These are phyloP conservation scores for Talaromyces wortmannii DNA, from an alignment of 495 filamentous ascomycete genomes.

Conservation along the genomic window DNA sequence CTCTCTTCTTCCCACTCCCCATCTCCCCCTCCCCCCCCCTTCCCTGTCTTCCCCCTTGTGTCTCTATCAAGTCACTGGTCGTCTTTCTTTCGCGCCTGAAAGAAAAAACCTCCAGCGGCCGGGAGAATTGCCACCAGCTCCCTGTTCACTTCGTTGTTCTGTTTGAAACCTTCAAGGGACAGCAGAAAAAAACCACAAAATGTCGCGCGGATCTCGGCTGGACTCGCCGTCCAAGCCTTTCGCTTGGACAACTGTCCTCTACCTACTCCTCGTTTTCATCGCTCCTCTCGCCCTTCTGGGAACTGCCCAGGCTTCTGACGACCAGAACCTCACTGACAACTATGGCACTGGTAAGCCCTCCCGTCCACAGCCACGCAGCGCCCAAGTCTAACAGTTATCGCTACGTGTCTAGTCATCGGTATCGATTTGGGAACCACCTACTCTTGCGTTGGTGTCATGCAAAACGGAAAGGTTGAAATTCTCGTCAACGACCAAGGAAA, in stretches of 20 bases:
- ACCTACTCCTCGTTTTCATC: conserved; percentile 77
- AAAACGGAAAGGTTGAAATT: conserved; percentile 96
- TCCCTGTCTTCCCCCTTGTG: conserved; percentile 1
- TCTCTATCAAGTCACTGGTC: background rate
- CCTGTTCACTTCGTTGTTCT: conserved; percentile 4
- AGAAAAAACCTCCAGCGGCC: background rate
- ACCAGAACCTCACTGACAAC: conserved; percentile 54
- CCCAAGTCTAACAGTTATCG: conserved; percentile 4
- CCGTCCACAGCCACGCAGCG: background rate
- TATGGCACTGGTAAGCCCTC: conserved; percentile 60
- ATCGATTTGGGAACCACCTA: conserved; percentile 99
- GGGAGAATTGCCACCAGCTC: background rate
- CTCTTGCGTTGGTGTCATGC: conserved; percentile 96
- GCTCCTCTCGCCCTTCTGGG: conserved; percentile 68
- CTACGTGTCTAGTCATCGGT: conserved; percentile 63
- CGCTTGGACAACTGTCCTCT: conserved; percentile 70
- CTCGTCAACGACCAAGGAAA: conserved; percentile 97
- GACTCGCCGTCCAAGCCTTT: conserved; percentile 43
- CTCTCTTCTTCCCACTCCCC: background rate
- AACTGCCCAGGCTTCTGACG: conserved; percentile 68
- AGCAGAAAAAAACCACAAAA: conserved; percentile 19
- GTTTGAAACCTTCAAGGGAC: background rate
- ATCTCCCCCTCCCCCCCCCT: conserved; percentile 2
- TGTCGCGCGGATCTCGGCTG: conserved; percentile 40
- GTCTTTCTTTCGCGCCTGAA: background rate